Evolutionary conservation across 805 yeast species (phyloP).

Genomic region (Candida quercuum): DNA sequence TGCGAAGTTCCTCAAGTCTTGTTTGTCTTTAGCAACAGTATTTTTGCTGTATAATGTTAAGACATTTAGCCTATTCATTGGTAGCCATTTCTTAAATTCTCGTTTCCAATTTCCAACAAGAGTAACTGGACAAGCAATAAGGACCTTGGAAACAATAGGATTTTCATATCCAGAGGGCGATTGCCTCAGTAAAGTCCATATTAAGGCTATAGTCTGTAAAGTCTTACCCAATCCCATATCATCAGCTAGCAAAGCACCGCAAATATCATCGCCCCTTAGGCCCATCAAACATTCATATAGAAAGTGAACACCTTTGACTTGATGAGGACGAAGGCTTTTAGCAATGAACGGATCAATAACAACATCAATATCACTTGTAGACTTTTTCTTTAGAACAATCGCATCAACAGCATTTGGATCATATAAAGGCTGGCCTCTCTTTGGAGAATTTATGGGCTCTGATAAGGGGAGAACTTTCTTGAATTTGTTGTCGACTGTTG

Average conservation of each 20-base stretch:
- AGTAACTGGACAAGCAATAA: conserved; percentile 91
- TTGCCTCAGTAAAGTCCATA: conserved; percentile 75
- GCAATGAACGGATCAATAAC: conserved; percentile 57
- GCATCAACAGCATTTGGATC: conserved; percentile 33
- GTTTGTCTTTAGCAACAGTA: conserved; percentile 43
- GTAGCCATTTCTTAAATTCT: conserved; percentile 89
- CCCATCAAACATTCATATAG: conserved; percentile 84
- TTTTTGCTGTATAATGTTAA: conserved; percentile 49
- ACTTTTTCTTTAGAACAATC: conserved; percentile 34
- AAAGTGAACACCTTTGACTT: conserved; percentile 76
- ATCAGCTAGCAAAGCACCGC: conserved; percentile 87
- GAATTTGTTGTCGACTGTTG: conserved; percentile 8
- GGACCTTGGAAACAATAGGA: conserved; percentile 46
- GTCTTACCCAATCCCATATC: conserved; percentile 98
- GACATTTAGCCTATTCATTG: conserved; percentile 47
- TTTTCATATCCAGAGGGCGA: conserved; percentile 39
- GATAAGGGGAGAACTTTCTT: conserved; percentile 19
- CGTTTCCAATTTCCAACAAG: conserved; percentile 80
- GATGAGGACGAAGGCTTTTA: conserved; percentile 70
- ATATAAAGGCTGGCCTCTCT: conserved; percentile 30
- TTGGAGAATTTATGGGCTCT: conserved; percentile 8
- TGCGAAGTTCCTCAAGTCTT: conserved; percentile 29
- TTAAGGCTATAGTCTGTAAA: conserved; percentile 71
- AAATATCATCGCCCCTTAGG: conserved; percentile 38
- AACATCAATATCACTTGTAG: conserved; percentile 34